Evolutionary conservation across 2,329 filamentous ascomycete species (phyloP), one percentile per base, ranked within the genome.

Genomic region (Ophiosphaerella narmari): DNA sequence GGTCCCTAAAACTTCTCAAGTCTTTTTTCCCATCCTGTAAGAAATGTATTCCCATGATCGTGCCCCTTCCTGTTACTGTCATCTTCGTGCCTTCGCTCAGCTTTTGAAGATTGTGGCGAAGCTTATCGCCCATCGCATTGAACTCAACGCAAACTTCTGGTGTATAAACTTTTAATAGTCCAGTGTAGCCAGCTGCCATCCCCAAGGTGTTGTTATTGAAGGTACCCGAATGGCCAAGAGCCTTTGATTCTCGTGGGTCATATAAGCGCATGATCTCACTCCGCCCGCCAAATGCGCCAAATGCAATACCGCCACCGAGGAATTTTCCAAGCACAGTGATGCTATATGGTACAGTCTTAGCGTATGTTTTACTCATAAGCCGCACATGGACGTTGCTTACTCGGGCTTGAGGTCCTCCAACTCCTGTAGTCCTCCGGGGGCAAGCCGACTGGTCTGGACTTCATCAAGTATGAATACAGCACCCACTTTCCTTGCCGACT

Each of bases 381-480:
- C 11, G 7, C 26, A 8, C 26, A 29, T 8, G 26, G 5, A 11
- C 26, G 11, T 8, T 29, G 11, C 26, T 11, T 29, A 29, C 26
- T 67, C 64, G 1, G 61, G 61, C n/a, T 52, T 38, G 38, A 66
- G 33, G 1, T 48, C 56, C 31, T 58, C 55, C 1, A 64, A 33
- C 37, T 62, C 54, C 34, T 65, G 58, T 16, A 67, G 18, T 2
- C 63, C 60, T 1, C 61, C 60, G 0, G 54, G 55, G 9, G 61
- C 57, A 23, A 66, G 46, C 2, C 63, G 58, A 50, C 57, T 62
- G 12, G 63, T 66, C 49, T 64, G 61, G 3, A 67, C 86, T 70
- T 90, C 87, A 65, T 90, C 87, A 12, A 88, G 74, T 32, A 90
- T 84, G 55, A 90, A 79, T 1, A 90, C 50, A 0, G 82, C 82